Percentiles rank a stretch among this genome's conserved stretches.
Conservation (phyloP, 768 basidiomycete species). For the Tricholoma bakamatsutake region DNA sequence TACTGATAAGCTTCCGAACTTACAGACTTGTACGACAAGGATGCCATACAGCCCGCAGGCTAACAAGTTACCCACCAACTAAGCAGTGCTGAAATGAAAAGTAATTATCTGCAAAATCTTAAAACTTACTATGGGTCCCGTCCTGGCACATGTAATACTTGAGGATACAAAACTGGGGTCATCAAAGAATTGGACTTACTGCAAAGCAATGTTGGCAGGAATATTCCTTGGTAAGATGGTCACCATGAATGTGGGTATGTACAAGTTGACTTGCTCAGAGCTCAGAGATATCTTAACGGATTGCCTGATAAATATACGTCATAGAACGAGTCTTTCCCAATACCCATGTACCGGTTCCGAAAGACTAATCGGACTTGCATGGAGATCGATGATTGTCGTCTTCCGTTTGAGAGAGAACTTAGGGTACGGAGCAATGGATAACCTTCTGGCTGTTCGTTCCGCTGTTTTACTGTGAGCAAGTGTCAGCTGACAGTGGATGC, state of each 20-base stretch:
- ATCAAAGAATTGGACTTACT: constrained; percentile 1
- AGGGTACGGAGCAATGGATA: too few relatives aligned
- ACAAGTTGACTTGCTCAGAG: neutral
- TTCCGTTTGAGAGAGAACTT: too few relatives aligned
- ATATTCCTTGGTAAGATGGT: neutral
- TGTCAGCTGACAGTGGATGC: too few relatives aligned
- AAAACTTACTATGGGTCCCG: constrained; percentile 4
- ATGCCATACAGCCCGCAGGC: constrained; percentile 7
- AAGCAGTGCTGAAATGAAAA: neutral
- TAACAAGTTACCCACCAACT: constrained; percentile 10
- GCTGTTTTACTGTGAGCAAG: too few relatives aligned
- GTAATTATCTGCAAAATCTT: neutral
- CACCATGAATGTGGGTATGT: neutral
- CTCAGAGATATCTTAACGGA: neutral
- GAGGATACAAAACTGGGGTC: neutral
- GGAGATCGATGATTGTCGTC: too few relatives aligned
- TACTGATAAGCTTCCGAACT: neutral
- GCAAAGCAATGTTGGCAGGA: constrained; percentile 4
- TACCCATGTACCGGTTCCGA: too few relatives aligned
- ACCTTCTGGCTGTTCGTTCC: too few relatives aligned
- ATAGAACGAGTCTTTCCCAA: too few relatives aligned
- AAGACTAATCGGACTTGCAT: too few relatives aligned
- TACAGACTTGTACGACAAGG: constrained; percentile 7
- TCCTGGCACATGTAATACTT: neutral
- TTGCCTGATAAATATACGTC: too few relatives aligned